Percentiles rank a stretch among this genome's conserved stretches.
Conservation (phyloP, 257 asterid genomes). For the Solanum paucissectum region DNA sequence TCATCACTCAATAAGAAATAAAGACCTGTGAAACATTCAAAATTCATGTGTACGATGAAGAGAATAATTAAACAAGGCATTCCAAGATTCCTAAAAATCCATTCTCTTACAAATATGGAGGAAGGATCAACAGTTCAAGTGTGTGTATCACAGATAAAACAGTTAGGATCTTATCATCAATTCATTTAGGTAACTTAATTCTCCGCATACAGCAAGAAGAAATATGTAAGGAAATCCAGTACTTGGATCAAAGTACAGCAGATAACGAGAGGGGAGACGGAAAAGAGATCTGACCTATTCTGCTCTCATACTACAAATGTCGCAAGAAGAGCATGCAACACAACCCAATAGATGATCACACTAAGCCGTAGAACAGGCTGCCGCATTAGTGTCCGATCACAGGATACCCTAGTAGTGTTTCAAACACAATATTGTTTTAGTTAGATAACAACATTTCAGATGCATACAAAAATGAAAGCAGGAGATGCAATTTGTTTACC, state of each 20-base stretch:
- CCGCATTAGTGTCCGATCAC: constrained; percentile 94
- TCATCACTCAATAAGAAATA: background rate
- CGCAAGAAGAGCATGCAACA: constrained; percentile 76
- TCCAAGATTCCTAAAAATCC: background rate
- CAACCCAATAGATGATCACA: constrained; percentile 79
- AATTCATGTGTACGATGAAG: background rate
- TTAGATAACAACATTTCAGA: background rate
- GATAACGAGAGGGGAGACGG: background rate
- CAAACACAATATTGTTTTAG: constrained; percentile 1
- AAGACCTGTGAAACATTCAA: background rate
- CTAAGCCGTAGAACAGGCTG: constrained; percentile 93
- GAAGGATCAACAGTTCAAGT: background rate
- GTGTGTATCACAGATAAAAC: background rate
- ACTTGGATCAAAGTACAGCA: background rate
- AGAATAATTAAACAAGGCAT: background rate
- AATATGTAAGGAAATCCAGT: background rate
- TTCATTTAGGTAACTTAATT: background rate
- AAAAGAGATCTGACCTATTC: constrained; percentile 8
- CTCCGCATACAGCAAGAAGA: background rate
- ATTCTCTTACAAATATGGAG: background rate
- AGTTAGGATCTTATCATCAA: background rate
- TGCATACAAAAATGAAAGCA: background rate
- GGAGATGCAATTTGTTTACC: constrained; percentile 31
- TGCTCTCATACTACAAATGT: constrained; percentile 62
- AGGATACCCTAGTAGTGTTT: constrained; percentile 63